Evolutionary conservation across 1,139 yeast genomes (phyloP).

Genomic region (Diutina sp.): DNA sequence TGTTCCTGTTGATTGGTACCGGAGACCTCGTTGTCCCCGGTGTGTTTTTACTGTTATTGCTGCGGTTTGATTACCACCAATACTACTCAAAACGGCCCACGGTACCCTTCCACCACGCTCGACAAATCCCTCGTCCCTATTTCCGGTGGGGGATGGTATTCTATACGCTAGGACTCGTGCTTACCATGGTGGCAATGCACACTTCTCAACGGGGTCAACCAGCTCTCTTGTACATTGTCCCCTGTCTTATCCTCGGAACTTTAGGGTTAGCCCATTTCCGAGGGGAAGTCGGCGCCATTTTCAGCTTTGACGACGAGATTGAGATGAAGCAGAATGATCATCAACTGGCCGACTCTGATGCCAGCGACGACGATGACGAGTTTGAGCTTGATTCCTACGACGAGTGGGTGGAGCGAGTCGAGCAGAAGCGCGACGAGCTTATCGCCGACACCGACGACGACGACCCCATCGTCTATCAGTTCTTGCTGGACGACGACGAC

Average conservation of each 20-base stretch:
- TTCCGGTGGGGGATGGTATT: constrained; percentile 27
- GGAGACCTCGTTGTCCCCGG: constrained; percentile 58
- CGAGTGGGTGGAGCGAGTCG: background rate
- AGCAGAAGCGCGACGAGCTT: background rate
- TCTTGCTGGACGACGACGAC: background rate
- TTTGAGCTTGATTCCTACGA: constrained; percentile 7
- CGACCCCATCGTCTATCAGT: background rate
- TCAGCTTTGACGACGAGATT: constrained; percentile 11
- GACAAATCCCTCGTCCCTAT: constrained; percentile 31
- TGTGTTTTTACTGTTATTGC: constrained; percentile 31
- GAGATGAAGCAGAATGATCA: too few species aligned
- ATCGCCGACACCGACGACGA: background rate
- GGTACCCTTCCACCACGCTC: constrained; percentile 9
- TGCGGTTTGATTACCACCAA: constrained; percentile 34
- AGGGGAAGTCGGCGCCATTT: constrained; percentile 29
- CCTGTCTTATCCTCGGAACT: constrained; percentile 28
- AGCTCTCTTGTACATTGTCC: constrained; percentile 52
- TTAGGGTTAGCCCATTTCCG: constrained; percentile 15
- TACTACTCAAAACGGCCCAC: constrained; percentile 14
- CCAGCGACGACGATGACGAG: constrained; percentile 5
- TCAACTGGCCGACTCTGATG: constrained; percentile 17
- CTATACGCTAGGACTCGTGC: constrained; percentile 30
- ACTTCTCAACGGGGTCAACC: constrained; percentile 44
- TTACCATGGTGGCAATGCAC: constrained; percentile 28
- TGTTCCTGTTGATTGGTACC: constrained; percentile 27